Base-by-base conservation (phyloP, 306 rosid genomes). In the Biancaea sappan region DNA sequence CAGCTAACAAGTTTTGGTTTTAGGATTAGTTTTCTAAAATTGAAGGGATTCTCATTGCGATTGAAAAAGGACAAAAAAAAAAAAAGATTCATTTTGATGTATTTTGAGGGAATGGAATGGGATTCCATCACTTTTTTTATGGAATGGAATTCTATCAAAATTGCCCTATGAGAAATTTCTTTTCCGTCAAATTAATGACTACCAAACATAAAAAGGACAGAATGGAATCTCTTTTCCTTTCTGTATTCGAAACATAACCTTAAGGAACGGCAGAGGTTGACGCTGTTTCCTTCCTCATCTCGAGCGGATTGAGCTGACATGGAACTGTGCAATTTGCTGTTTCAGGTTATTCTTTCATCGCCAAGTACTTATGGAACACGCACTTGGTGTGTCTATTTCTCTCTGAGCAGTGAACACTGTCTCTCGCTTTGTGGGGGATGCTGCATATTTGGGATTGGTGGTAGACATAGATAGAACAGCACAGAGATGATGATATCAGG, bases 401-500 rank as follows among this genome's bases (percentile, higher is more conserved):
- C 22, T 16, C 3, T 58, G 40, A 15, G 24, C 65, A 29, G 40
- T 31, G 65, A 29, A 16, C 22, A 15, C 4, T 14, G 40, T 15
- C 22, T 58, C 65, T 59, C 11, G n/a, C 41, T 59, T 8, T 19
- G 41, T 22, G 35, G 34, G 71, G 11, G n/a, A 16, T 41, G 51
- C 38, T 65, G 53, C 54, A 25, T 40, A 22, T 40, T 22, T 11
- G 86, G 13, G 58, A 21, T 19, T 75, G 86, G 77, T 67, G 80
- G 56, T 21, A 14, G 28, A 7, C 10, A 35, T 85, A 80, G 83
- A 79, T 83, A 73, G 13, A 7, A 31, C 52, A 46, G 67, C 14
- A 15, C 4, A 60, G 43, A 31, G 22, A 35, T 32, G 81, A 81
- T 80, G 88, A 73, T 81, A 51, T 68, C 88, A 22, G 75, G 70